A percentile compares a stretch with the other conserved stretches of the same genome.
Conservation (phyloP, 73 alveolate genomes). For the Symbiodinium pilosum region DNA sequence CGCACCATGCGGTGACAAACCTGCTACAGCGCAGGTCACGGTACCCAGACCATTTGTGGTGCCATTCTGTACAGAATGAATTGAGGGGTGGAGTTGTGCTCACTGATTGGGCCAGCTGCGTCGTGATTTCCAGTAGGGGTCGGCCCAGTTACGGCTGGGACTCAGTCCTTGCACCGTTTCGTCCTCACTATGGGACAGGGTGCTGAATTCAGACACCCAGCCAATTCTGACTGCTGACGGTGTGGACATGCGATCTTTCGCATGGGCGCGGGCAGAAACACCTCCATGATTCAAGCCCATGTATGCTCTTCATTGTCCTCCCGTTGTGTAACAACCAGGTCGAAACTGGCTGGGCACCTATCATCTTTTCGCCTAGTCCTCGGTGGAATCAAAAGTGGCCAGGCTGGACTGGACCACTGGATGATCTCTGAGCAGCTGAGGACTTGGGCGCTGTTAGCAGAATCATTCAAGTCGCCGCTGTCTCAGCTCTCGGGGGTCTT, state of each 20-base stretch:
- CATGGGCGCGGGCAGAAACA: too few relatives aligned
- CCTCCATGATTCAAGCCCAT: too few relatives aligned
- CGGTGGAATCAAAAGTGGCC: neutral
- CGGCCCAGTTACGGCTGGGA: neutral
- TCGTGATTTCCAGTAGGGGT: too few relatives aligned
- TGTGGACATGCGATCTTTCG: too few relatives aligned
- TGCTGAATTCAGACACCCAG: neutral
- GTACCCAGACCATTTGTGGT: neutral
- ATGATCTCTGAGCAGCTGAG: neutral
- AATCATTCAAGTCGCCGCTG: neutral
- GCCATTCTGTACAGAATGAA: neutral
- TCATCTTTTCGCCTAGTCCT: conserved; percentile 4
- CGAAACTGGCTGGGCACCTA: conserved; percentile 86
- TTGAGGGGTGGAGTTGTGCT: neutral
- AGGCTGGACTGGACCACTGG: too few relatives aligned
- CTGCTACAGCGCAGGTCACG: neutral
- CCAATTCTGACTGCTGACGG: too few relatives aligned
- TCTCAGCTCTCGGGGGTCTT: neutral
- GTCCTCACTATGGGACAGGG: neutral
- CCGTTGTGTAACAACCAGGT: too few relatives aligned
- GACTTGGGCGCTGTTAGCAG: neutral
- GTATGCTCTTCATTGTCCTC: too few relatives aligned
- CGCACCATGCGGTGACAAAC: neutral
- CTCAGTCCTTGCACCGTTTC: neutral
- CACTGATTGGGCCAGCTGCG: too few relatives aligned